These are phyloP conservation scores for Aphanomyces euteiches DNA, from an alignment of 352 stramenopile species.

Conservation along the genomic window DNA sequence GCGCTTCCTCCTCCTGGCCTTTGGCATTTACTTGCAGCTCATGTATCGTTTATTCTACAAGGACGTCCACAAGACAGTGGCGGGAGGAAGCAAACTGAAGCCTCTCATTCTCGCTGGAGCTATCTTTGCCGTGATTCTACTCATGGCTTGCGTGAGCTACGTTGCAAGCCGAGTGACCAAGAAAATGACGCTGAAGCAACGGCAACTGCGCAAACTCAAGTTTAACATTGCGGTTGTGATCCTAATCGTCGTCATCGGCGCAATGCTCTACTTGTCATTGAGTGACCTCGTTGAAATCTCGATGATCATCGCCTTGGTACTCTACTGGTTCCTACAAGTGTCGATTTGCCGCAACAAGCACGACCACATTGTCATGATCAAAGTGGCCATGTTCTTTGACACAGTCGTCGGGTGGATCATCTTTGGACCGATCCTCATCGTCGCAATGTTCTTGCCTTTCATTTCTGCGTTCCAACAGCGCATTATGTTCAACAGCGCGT, in stretches of 20 bases:
- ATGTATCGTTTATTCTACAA: constrained; percentile 42
- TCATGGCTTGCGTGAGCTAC: constrained; percentile 72
- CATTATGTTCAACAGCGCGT: constrained; percentile 61
- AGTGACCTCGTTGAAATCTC: constrained; percentile 67
- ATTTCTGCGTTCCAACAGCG: constrained; percentile 44
- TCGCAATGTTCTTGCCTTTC: constrained; percentile 48
- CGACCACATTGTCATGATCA: constrained; percentile 78
- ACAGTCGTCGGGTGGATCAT: constrained; percentile 81
- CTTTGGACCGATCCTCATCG: constrained; percentile 47
- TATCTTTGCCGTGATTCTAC: constrained; percentile 60
- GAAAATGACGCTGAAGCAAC: constrained; percentile 89
- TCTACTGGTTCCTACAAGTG: constrained; percentile 87
- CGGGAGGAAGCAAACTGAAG: constrained; percentile 40
- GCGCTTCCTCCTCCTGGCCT: constrained; percentile 68
- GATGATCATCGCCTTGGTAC: constrained; percentile 62
- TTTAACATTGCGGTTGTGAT: constrained; percentile 65
- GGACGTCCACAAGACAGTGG: constrained; percentile 49
- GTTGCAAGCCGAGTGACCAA: constrained; percentile 82
- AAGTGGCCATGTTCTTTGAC: constrained; percentile 66
- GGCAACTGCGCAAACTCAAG: constrained; percentile 86
- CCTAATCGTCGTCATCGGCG: constrained; percentile 45
- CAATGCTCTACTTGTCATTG: constrained; percentile 64
- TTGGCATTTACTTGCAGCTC: constrained; percentile 77
- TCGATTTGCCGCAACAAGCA: constrained; percentile 76
- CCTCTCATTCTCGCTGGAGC: constrained; percentile 61